A percentile compares a stretch with the other conserved stretches of the same genome.
phyloP scores from a whole-genome alignment of 2,329 filamentous ascomycete species.

The Trichoderma afroharzianum region DNA sequence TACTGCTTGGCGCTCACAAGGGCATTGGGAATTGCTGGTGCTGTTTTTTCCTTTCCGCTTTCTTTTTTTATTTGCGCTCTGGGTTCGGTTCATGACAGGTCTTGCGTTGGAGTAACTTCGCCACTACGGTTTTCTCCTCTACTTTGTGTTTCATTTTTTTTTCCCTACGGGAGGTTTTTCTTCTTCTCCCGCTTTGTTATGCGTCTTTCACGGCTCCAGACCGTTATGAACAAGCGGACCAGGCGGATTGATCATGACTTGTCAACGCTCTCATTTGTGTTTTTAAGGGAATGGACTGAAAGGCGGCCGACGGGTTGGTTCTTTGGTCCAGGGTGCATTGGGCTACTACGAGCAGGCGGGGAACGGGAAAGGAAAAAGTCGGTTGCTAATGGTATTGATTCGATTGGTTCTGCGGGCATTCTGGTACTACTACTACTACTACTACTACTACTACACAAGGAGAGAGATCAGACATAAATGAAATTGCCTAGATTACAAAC shows the following conservation, averaged over 20 bases:
- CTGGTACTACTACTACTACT: slow-evolving; percentile 12
- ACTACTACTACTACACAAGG: slow-evolving; percentile 8
- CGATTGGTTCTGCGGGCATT: neutral
- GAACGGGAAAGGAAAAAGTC: slow-evolving; percentile 11
- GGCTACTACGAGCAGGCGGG: slow-evolving; percentile 10
- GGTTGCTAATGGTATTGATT: slow-evolving; percentile 15
- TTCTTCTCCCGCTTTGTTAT: neutral
- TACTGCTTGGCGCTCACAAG: slow-evolving; percentile 11
- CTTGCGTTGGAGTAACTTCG: slow-evolving; percentile 7
- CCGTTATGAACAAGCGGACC: slow-evolving; percentile 14
- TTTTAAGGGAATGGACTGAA: slow-evolving; percentile 14
- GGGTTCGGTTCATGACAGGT: slow-evolving; percentile 13
- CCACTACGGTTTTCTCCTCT: slow-evolving; percentile 11
- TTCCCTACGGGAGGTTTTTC: neutral
- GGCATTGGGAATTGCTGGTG: slow-evolving; percentile 13
- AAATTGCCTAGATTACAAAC: slow-evolving; percentile 15
- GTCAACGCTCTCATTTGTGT: slow-evolving; percentile 14
- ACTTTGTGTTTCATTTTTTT: slow-evolving; percentile 4
- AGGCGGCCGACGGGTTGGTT: slow-evolving; percentile 11
- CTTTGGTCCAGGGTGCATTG: slow-evolving; percentile 15
- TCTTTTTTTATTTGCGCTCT: neutral
- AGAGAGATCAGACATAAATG: slow-evolving; percentile 16
- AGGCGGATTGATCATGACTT: slow-evolving; percentile 15
- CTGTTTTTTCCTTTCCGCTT: neutral
- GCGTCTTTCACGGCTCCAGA: slow-evolving; percentile 15